Evolutionary conservation across 2,329 filamentous ascomycete species (phyloP).

Genomic region (Coniella lustricola): DNA sequence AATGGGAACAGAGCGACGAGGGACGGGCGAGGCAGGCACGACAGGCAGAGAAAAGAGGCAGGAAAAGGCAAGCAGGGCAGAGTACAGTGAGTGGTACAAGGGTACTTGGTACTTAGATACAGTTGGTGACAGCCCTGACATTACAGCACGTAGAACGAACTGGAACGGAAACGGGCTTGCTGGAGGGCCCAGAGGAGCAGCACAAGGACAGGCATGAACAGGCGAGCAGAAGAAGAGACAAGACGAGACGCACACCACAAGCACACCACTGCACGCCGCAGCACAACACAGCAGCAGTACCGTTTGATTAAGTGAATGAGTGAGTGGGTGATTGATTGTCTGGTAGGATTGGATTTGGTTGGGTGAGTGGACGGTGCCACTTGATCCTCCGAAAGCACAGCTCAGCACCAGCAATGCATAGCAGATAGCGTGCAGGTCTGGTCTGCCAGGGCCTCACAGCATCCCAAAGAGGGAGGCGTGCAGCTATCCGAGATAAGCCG

Average conservation of each 20-base stretch:
- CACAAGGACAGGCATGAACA: slow-evolving; percentile 10
- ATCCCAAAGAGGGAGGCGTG: too few relatives aligned
- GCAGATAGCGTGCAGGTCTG: too few relatives aligned
- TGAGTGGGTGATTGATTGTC: too few relatives aligned
- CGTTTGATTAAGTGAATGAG: too few relatives aligned
- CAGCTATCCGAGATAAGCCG: neutral
- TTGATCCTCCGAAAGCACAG: too few relatives aligned
- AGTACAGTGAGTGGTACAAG: neutral
- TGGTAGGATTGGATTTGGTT: too few relatives aligned
- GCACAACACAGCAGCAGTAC: too few relatives aligned
- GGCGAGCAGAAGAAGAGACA: slow-evolving; percentile 6
- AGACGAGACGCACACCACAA: neutral
- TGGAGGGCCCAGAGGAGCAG: neutral
- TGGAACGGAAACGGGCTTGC: slow-evolving; percentile 3
- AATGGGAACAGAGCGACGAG: neutral
- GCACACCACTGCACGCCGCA: neutral
- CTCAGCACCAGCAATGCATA: too few relatives aligned
- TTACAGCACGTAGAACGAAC: too few relatives aligned
- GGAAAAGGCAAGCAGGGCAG: neutral
- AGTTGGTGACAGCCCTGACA: too few relatives aligned
- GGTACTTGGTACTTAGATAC: too few relatives aligned
- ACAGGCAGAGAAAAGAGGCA: neutral
- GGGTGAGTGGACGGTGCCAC: too few relatives aligned
- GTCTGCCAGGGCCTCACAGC: neutral
- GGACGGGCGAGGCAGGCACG: neutral